A percentile compares a stretch with the other conserved stretches of the same genome.
phyloP scores from a whole-genome alignment of 2,329 filamentous ascomycete species.

The Zymoseptoria crescenta region DNA sequence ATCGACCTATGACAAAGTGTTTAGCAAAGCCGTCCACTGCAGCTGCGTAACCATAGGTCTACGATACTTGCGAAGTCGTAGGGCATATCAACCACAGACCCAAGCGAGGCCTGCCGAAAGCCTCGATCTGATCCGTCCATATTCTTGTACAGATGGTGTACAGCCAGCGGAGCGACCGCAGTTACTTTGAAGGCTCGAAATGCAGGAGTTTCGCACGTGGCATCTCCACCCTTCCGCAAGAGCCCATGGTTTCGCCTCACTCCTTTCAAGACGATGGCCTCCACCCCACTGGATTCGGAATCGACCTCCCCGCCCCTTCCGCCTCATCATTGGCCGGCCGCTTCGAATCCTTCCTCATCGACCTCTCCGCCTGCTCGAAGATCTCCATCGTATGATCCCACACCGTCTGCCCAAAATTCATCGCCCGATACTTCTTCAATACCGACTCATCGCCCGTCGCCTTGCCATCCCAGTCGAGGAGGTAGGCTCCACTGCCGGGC shows the following conservation, averaged over 20 bases:
- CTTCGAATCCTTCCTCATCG: slow-evolving; percentile 20
- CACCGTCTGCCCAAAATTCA: slow-evolving; percentile 25
- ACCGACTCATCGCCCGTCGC: slow-evolving; percentile 28
- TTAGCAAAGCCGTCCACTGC: too few species aligned
- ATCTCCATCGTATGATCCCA: slow-evolving; percentile 33
- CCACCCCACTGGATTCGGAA: slow-evolving; percentile 27
- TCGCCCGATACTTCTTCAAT: slow-evolving; percentile 26
- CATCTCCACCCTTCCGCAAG: too few species aligned
- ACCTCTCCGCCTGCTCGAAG: slow-evolving; percentile 25
- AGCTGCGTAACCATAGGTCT: too few species aligned
- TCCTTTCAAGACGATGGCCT: slow-evolving; percentile 8
- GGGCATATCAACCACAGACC: too few species aligned
- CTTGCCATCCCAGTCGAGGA: slow-evolving; percentile 33
- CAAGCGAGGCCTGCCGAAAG: too few species aligned
- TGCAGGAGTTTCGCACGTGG: too few species aligned
- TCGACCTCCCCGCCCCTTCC: slow-evolving; percentile 18
- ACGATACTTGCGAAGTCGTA: too few species aligned
- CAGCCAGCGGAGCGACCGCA: not conserved
- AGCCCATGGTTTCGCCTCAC: too few species aligned
- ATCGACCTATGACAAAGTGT: too few species aligned
- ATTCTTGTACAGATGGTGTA: too few species aligned
- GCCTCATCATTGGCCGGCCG: slow-evolving; percentile 19
- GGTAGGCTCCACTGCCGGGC: slow-evolving; percentile 30
- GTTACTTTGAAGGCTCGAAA: not conserved
- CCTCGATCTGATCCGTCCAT: too few species aligned